These are phyloP conservation scores for Rhodotorula paludigena DNA, from an alignment of 768 basidiomycete species.

Conservation along the genomic window DNA sequence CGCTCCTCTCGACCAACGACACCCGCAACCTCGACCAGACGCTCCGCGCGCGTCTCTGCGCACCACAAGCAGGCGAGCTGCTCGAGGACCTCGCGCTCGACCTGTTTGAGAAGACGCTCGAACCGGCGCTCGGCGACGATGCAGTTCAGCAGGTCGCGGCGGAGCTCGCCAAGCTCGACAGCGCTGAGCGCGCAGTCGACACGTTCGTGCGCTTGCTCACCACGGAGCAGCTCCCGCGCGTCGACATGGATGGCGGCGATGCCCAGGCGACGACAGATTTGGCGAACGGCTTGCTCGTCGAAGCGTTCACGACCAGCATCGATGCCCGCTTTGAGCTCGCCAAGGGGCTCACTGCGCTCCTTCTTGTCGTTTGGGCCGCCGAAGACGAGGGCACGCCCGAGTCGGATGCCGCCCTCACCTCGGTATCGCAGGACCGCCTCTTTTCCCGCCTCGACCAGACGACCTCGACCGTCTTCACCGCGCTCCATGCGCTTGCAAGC, in stretches of 20 bases:
- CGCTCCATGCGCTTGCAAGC: conserved; percentile 16
- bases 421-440: neutral
- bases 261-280: conserved; percentile 8
- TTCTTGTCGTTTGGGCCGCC: conserved; percentile 30
- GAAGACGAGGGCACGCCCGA: conserved; percentile 9
- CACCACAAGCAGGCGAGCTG: no score
- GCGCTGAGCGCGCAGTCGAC: conserved; percentile 27
- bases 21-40: conserved; percentile 8
- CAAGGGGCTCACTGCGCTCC: conserved; percentile 18
- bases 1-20: neutral
- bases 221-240: neutral
- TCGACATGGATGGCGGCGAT: neutral
- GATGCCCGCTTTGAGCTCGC: conserved; percentile 25
- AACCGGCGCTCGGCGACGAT: conserved; percentile 1
- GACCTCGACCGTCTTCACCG: conserved; percentile 20
- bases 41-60: conserved; percentile 9
- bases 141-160: neutral
- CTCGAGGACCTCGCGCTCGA: conserved; percentile 18
- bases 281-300: conserved; percentile 5
- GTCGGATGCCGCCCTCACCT: neutral
- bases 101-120: conserved; percentile 25
- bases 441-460: conserved; percentile 22
- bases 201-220: conserved; percentile 20
- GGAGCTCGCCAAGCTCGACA: conserved; percentile 5
- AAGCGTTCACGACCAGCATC: conserved; percentile 1